Evolutionary conservation across 2,329 filamentous ascomycete genomes (phyloP), one percentile per base, ranked within the genome.

Genomic region (Plenodomus lindquistii): DNA sequence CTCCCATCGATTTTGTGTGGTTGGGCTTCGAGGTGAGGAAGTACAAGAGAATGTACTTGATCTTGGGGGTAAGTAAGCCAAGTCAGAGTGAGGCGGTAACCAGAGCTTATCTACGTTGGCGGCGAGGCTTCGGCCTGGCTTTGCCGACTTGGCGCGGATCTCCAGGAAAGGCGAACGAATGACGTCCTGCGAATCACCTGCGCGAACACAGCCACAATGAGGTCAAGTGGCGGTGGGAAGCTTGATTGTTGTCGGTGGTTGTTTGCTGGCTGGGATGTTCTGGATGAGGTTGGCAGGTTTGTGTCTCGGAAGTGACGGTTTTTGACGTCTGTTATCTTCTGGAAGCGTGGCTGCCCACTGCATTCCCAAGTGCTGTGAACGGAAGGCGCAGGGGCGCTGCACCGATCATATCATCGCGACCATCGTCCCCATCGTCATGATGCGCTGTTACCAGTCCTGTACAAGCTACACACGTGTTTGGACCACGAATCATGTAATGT

Each of bases 1-100:
- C 76, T 79, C 79, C 79, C 79, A 81, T 82, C 77, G 76, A 72
- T 69, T 68, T 61, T 51, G 54, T 61, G 55, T 52, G 37, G 37
- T 50, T 51, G 48, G 34, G 24, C 46, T 44, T 48, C 43, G 43
- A 34, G 48, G 20, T 43, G 38, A 39, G 29, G 37, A 44, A 51
- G 56, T 57, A 55, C 54, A 50, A 37, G 16, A 19, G 46, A 36
- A 44, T 40, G 54, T 52, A 52, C 47, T 21, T 34, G 37, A n/a
- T 18, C 16, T 43, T 44, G 42, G 41, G n/a, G n/a, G n/a, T n/a
- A n/a, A 43, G 22, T 43, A 36, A 41, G 45, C 38, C 41, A 37
- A 42, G 41, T 52, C 22, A 44, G 51, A 62, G 54, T 63, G 60
- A 63, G 58, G 60, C 60, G 55, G 52, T 29, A 21, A 37, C 34